phyloP scores from a whole-genome alignment of 345 rosid species.

The Linum trigynum region DNA sequence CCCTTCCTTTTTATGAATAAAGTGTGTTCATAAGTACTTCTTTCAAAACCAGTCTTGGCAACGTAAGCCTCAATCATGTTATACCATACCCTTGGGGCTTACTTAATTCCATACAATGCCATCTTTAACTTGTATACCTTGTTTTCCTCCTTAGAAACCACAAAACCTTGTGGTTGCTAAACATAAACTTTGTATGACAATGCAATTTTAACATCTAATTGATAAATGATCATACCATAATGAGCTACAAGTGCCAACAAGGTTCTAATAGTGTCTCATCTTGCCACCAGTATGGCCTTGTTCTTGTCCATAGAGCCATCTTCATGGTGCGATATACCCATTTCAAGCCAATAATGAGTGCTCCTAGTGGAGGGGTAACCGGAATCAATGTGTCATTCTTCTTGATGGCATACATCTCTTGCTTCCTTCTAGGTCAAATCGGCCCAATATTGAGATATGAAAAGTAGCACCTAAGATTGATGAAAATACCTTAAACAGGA shows the following conservation, averaged over 20 bases:
- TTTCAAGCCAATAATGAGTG: slow-evolving; percentile 8
- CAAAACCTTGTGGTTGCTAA: slow-evolving; percentile 2
- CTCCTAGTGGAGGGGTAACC: not conserved
- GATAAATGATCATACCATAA: not conserved
- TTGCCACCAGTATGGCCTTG: not conserved
- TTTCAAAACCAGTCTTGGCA: not conserved
- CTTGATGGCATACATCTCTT: not conserved
- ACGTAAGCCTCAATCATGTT: not conserved
- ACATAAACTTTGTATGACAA: slow-evolving; percentile 1
- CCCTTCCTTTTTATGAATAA: not conserved
- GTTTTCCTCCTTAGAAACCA: no score
- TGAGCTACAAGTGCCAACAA: not conserved
- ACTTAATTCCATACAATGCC: not conserved
- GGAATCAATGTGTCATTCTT: not conserved
- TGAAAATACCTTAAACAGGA: no score
- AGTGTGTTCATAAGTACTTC: not conserved
- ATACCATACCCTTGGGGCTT: not conserved
- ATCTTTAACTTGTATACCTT: not conserved
- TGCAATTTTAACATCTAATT: not conserved
- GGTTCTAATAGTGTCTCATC: not conserved
- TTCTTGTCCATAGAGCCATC: not conserved
- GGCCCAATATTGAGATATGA: no score
- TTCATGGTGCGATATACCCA: slow-evolving; percentile 7
- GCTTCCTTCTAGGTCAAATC: not conserved
- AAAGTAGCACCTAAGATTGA: no score